Evolutionary conservation across 2,329 filamentous ascomycete species (phyloP).

Genomic region (Tolypocladium guangdongense): DNA sequence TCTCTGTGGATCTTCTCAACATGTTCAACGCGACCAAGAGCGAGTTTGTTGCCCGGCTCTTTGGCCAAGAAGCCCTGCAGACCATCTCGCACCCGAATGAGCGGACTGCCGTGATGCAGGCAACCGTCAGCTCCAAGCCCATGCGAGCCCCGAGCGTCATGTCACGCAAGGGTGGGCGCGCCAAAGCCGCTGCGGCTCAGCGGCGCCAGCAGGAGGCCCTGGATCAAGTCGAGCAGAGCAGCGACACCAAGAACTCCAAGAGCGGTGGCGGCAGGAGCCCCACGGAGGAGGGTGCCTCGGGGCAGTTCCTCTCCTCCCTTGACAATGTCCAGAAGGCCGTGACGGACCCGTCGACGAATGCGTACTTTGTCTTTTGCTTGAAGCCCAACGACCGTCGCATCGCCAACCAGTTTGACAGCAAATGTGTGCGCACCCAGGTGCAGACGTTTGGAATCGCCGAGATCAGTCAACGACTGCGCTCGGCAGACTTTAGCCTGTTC

Average conservation of each 20-base stretch:
- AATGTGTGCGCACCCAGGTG: conserved; percentile 88
- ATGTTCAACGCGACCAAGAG: conserved; percentile 81
- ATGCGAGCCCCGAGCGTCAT: conserved; percentile 89
- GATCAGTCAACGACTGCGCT: conserved; percentile 84
- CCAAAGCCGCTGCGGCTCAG: conserved; percentile 22
- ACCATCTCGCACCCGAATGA: conserved; percentile 91
- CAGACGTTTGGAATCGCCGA: conserved; percentile 95
- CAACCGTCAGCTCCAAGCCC: conserved; percentile 90
- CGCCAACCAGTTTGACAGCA: conserved; percentile 97
- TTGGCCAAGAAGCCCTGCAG: conserved; percentile 90
- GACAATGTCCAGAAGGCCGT: conserved; percentile 87
- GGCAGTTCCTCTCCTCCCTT: conserved; percentile 80
- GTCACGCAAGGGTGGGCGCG: conserved; percentile 54
- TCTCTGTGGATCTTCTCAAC: conserved; percentile 92
- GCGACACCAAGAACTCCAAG: conserved; percentile 35
- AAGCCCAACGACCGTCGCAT: conserved; percentile 97
- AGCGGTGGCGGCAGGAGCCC: conserved; percentile 10
- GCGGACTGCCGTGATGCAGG: conserved; percentile 83
- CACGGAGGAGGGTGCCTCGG: conserved; percentile 74
- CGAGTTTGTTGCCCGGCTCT: conserved; percentile 78
- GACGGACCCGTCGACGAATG: conserved; percentile 71
- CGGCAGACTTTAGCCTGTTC: conserved; percentile 93
- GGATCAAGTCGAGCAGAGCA: conserved; percentile 37
- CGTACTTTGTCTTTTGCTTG: conserved; percentile 93
- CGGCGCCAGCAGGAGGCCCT: conserved; percentile 30